Conservation (phyloP, 179 eudicot species). For the Camellia oleifera region DNA sequence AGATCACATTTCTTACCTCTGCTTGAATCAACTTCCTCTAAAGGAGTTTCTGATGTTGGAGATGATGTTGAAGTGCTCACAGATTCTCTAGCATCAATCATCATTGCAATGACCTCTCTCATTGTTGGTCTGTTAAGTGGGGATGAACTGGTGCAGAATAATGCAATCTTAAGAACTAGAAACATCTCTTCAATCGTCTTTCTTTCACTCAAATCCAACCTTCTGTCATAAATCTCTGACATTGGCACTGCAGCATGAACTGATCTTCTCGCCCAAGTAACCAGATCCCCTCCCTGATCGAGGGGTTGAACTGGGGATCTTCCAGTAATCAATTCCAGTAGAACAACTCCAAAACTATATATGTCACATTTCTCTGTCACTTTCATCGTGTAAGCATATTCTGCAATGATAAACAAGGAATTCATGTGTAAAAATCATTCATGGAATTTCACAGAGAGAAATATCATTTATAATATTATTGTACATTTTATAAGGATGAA, state of each 20-base stretch:
- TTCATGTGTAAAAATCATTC: neutral
- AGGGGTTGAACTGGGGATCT: constrained; percentile 55
- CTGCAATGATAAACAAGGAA: constrained; percentile 29
- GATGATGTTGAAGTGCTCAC: constrained; percentile 27
- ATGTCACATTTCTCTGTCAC: constrained; percentile 62
- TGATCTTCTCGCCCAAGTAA: constrained; percentile 43
- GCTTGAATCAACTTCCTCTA: constrained; percentile 27
- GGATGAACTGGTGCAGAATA: constrained; percentile 51
- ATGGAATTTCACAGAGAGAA: neutral
- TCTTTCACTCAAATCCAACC: constrained; percentile 38
- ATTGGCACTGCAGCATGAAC: constrained; percentile 16
- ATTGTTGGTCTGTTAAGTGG: constrained; percentile 51
- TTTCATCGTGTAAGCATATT: constrained; percentile 67
- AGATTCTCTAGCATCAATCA: constrained; percentile 41
- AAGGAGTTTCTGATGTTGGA: constrained; percentile 54
- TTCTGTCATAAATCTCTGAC: constrained; percentile 37
- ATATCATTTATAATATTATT: neutral
- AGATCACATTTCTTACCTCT: constrained; percentile 20
- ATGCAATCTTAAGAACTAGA: constrained; percentile 48
- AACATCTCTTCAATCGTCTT: constrained; percentile 38
- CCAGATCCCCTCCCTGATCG: constrained; percentile 61
- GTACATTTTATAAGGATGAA: neutral
- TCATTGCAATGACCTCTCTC: constrained; percentile 52
- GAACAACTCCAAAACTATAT: constrained; percentile 62
- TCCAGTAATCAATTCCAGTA: constrained; percentile 55